A percentile compares a stretch with the other conserved stretches of the same genome.
Evolutionary conservation across 257 asterid genomes (phyloP).

Genomic region (Misopates orontium): DNA sequence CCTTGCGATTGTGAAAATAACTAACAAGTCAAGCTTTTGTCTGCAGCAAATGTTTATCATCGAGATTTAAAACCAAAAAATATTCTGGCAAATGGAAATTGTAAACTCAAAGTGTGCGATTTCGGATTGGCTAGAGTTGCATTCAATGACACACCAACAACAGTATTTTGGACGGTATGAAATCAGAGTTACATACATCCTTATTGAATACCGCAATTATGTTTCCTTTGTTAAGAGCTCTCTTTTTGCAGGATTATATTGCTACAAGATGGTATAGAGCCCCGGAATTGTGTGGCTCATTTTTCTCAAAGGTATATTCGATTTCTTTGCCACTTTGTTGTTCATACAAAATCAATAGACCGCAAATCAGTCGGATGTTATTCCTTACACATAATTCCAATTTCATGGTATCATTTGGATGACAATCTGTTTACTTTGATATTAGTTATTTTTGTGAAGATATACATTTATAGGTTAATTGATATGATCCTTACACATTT

Average conservation of each 20-base stretch:
- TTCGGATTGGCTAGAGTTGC: slow-evolving; percentile 97
- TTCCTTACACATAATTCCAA: too few relatives aligned
- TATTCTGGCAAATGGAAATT: slow-evolving; percentile 92
- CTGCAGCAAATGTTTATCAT: slow-evolving; percentile 92
- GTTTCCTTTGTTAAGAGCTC: slow-evolving; percentile 4
- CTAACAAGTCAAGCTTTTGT: slow-evolving; percentile 26
- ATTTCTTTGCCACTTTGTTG: background rate
- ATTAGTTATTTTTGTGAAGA: too few relatives aligned
- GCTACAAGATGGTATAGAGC: slow-evolving; percentile 99
- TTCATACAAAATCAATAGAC: background rate
- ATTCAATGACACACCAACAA: slow-evolving; percentile 82
- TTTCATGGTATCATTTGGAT: too few relatives aligned
- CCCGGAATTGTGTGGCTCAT: slow-evolving; percentile 92
- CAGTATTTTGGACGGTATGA: slow-evolving; percentile 94
- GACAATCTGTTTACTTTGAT: too few relatives aligned
- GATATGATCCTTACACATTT: too few relatives aligned
- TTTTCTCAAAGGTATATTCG: slow-evolving; percentile 73
- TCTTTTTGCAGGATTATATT: slow-evolving; percentile 67
- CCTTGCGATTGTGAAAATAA: slow-evolving; percentile 24
- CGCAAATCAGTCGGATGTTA: too few relatives aligned
- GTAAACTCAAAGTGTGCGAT: slow-evolving; percentile 94
- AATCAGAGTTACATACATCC: slow-evolving; percentile 4
- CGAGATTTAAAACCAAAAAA: slow-evolving; percentile 90
- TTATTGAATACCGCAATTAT: background rate
- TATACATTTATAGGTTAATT: too few relatives aligned